Evolutionary conservation across 345 rosid species (phyloP), one percentile per base, ranked within the genome.

Genomic region (Melaleuca alternifolia): DNA sequence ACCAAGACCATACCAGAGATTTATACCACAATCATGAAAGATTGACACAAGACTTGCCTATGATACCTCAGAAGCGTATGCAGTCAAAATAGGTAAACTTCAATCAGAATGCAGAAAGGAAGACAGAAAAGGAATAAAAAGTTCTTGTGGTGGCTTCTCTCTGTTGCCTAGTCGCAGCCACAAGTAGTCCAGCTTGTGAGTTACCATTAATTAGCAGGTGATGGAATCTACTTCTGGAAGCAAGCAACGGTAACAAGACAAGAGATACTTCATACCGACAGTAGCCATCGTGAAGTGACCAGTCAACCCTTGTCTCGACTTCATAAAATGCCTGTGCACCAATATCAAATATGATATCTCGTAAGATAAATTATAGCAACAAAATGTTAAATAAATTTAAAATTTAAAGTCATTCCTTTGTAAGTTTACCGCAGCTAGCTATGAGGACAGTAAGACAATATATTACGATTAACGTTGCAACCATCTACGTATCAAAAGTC

Each of bases 221-320:
- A 71, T 71, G 48, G 77, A 65, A 65, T 65, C 44, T 30, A 30
- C 77, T 30, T 65, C 41, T 30, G 77, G 77, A 71, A 71, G 87
- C 13, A 24, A 79, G 62, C 30, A 4, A 57, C 46, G 2, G 57
- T 8, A 62, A 46, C 53, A 71, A 86, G 84, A 37, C 41, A 81
- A 54, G 65, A 53, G 54, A 82, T 84, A 88, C 84, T 84, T 82
- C 48, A 89, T 89, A 96, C 99, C 96, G 86, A 92, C 98, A 95
- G 89, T 95, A 94, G 21, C 90, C 94, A 91, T 91, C 88, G 53
- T 94, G 94, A 44, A 83, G 90, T n/a, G 89, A 90, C 96, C 97
- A 97, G 87, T 97, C 96, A 79, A 90, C 97, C 87, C 90, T 92
- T 61, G 83, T 89, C 92, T 96, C 98, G 18, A 96, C 95, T 90